A percentile compares a stretch with the other conserved stretches of the same genome.
Evolutionary conservation across 192 early-diverging fungal species (phyloP).

Genomic region (Mortierella antarctica): DNA sequence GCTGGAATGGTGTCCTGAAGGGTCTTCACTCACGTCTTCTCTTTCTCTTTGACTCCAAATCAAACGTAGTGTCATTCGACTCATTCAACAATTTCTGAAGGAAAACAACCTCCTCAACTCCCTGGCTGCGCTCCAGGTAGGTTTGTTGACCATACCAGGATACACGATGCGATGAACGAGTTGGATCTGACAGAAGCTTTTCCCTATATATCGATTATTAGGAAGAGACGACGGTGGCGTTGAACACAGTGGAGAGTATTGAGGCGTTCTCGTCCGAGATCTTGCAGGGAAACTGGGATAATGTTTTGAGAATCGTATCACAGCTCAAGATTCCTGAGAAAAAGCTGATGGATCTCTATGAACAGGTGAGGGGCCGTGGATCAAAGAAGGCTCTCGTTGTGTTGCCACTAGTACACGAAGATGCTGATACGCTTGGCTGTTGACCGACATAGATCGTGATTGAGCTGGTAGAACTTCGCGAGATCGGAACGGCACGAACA

Average conservation of each 20-base stretch:
- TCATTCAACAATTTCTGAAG: constrained; percentile 94
- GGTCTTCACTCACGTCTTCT: neutral
- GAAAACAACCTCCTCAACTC: constrained; percentile 90
- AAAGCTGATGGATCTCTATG: constrained; percentile 88
- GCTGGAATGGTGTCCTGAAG: neutral
- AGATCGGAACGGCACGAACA: constrained; percentile 84
- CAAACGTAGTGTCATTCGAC: constrained; percentile 76
- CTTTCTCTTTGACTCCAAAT: neutral
- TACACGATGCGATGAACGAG: neutral
- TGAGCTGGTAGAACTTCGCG: constrained; percentile 87
- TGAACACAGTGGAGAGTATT: constrained; percentile 90
- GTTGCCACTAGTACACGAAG: neutral
- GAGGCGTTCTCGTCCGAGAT: constrained; percentile 81
- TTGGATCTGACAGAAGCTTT: neutral
- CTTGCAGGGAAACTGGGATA: constrained; percentile 86
- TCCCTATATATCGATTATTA: constrained; percentile 21
- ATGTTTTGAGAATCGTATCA: constrained; percentile 77
- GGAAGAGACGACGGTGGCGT: constrained; percentile 79
- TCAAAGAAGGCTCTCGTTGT: neutral
- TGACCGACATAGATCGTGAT: constrained; percentile 71
- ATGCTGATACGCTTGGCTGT: neutral
- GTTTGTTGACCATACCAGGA: neutral
- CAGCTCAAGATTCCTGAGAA: constrained; percentile 73
- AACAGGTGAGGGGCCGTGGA: constrained; percentile 67
- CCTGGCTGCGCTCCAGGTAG: constrained; percentile 78